A percentile compares a stretch with the other conserved stretches of the same genome.
Conservation (phyloP, 139 green algal genomes). For the Coccomyxa sp. region DNA sequence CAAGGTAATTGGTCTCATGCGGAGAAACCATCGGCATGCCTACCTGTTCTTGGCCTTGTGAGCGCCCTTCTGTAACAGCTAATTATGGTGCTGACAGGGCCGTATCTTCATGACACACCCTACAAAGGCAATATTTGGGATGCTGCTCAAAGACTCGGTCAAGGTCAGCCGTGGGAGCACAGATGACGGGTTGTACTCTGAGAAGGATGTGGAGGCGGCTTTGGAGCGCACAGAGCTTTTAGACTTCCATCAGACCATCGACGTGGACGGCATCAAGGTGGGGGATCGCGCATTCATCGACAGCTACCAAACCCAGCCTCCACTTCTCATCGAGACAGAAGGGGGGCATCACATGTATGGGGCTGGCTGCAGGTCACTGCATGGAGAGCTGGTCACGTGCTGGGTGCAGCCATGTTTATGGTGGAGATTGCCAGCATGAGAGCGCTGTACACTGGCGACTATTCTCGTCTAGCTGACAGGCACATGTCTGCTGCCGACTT, state of each 20-base stretch:
- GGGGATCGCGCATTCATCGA: background rate
- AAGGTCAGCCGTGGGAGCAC: constrained; percentile 19
- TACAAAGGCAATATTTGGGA: constrained; percentile 94
- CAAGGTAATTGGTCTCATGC: constrained; percentile 38
- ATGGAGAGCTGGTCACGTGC: constrained; percentile 91
- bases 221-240: constrained; percentile 92
- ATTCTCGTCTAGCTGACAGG: constrained; percentile 77
- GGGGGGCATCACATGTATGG: background rate
- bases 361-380: constrained; percentile 54
- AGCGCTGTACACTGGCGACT: constrained; percentile 95
- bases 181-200: constrained; percentile 75
- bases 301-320: background rate
- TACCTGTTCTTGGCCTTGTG: background rate
- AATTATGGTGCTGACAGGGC: constrained; percentile 36
- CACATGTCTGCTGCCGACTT: constrained; percentile 89
- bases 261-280: constrained; percentile 76
- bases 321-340: too few relatives aligned
- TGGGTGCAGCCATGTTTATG: constrained; percentile 99
- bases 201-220: constrained; percentile 77
- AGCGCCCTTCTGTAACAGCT: background rate
- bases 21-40: background rate
- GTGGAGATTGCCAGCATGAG: constrained; percentile 89
- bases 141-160: constrained; percentile 87
- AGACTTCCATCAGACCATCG: constrained; percentile 93
- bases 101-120: constrained; percentile 98